Base-by-base conservation (phyloP, 164 flowering plant genomes). In the Aristolochia californica region DNA sequence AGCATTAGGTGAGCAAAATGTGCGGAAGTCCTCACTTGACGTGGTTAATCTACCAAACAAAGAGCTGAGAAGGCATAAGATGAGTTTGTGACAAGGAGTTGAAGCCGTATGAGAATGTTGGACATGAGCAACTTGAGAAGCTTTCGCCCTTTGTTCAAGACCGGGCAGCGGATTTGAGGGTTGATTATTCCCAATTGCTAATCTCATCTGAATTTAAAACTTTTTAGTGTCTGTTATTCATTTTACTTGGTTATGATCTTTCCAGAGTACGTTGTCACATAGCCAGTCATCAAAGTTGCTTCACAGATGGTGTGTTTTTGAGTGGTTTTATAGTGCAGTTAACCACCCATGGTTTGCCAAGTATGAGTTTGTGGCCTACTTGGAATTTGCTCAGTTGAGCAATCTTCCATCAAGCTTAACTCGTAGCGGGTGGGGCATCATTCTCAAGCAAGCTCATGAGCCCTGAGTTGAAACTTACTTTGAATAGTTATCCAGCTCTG, bases 291-390 rank as follows among this genome's bases (percentile, higher is more conserved):
- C 88, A 25, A 59, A 58, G 48, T 45, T 72, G 61, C 72, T 76
- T 5, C 83, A 91, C 27, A 82, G 87, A 67, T 90, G 97, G 96
- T 90, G 91, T 68, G 69, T 73, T 47, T 94, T 70, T 72, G 99
- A 94, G 66, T 94, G 96, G 95, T 86, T 90, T 65, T 94, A 94
- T 64, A 86, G 93, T 77, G 95, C 97, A 26, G 80, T 94, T 62
- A 97, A 94, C 68, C 83, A 84, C 62, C 97, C 97, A 22, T 90
- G 99, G 97, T 94, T 94, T 72, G 93, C 96, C 43, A 84, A 78
- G 66, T 79, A 74, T 68, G 99, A 94, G 71, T 94, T 94, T 79
- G 91, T 87, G 49, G 99, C 88, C 61, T 94, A 94, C 75, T 69
- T 94, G 28, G 73, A 80, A 71, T 97, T 90, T 80, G 97, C 85